These are phyloP conservation scores for Exidia glandulosa DNA, from an alignment of 768 basidiomycete genomes.

Conservation along the genomic window DNA sequence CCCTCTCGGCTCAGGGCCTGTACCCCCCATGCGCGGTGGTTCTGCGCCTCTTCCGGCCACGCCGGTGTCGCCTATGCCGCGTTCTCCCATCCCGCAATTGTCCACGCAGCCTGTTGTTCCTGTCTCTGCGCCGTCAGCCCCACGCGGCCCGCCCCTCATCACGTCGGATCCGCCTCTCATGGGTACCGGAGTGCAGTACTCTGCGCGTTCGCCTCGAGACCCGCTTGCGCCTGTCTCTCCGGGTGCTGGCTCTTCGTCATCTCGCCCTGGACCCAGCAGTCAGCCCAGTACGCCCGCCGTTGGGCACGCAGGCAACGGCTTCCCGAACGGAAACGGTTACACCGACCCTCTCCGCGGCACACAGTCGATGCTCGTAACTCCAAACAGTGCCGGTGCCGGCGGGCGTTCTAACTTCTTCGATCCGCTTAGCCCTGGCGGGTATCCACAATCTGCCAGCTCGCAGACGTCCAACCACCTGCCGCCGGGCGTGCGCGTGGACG, in stretches of 20 bases:
- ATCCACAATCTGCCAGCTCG: not conserved
- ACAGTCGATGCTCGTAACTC: not conserved
- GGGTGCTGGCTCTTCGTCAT: constrained; percentile 44
- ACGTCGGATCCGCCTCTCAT: not conserved
- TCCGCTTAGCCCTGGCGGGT: not conserved
- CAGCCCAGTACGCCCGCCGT: constrained; percentile 16
- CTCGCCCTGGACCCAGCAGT: constrained; percentile 20
- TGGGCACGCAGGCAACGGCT: constrained; percentile 1
- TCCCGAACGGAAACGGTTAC: not conserved
- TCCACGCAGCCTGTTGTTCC: not conserved
- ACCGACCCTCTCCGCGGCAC: constrained; percentile 8
- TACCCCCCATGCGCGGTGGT: constrained; percentile 3
- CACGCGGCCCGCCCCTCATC: not conserved
- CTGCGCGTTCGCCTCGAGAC: constrained; percentile 16
- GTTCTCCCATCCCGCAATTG: not conserved
- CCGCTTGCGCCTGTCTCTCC: constrained; percentile 36
- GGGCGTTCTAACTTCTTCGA: not conserved
- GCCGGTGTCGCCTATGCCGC: not conserved
- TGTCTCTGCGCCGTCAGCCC: not conserved
- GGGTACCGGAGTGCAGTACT: not conserved
- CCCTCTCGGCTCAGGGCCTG: constrained; percentile 10
- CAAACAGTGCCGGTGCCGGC: not conserved
- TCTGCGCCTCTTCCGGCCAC: not conserved
- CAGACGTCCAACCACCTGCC: not conserved
- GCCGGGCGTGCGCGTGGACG: not conserved